phyloP scores from a whole-genome alignment of 2,329 filamentous ascomycete species.

The Lasiodiplodia sp. region DNA sequence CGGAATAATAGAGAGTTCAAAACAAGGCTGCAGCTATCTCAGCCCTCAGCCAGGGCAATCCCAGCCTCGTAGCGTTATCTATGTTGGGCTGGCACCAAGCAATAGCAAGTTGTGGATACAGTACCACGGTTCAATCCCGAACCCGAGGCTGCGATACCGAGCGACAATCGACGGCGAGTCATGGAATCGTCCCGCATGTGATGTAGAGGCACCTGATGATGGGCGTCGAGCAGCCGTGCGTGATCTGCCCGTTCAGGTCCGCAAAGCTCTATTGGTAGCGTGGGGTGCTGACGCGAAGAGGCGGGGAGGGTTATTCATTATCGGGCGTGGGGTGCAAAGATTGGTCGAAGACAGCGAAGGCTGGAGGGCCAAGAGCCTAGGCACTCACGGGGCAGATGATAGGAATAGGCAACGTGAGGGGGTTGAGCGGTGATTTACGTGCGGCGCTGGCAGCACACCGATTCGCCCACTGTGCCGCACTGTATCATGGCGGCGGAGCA shows the following conservation, averaged over 20 bases:
- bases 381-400: constrained; percentile 7
- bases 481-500: not conserved
- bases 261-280: constrained; percentile 1
- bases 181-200: not conserved
- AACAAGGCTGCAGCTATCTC: not conserved
- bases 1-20: not conserved
- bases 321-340: constrained; percentile 1
- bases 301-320: not conserved
- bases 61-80: constrained; percentile 8
- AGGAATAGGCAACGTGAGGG: not conserved
- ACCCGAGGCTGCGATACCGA: not conserved
- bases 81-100: not conserved
- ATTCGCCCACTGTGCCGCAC: constrained; percentile 10
- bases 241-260: constrained; percentile 2
- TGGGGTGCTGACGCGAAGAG: constrained; percentile 3
- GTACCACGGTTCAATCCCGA: not conserved
- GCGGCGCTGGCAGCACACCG: not conserved
- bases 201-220: not conserved
- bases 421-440: not conserved
- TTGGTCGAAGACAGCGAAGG: constrained; percentile 11
- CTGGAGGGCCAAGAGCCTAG: constrained; percentile 13
- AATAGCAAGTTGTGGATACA: not conserved
- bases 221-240: not conserved
- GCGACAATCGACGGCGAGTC: not conserved
- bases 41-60: too few relatives aligned